These are phyloP conservation scores for Plantago elongata DNA, from an alignment of 257 asterid genomes.

Conservation along the genomic window DNA sequence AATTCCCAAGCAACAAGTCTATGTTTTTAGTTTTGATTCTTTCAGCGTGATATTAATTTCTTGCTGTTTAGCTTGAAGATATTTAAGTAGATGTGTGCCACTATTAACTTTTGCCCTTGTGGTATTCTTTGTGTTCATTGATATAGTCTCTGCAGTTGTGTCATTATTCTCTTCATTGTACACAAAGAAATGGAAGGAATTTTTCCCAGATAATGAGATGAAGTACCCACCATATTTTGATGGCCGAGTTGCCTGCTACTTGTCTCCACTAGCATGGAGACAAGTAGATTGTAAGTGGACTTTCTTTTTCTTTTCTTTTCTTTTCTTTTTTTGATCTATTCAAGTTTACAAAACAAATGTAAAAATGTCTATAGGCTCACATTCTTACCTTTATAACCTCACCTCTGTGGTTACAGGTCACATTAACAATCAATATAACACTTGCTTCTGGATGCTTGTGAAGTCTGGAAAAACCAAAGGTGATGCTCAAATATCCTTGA, in stretches of 20 bases:
- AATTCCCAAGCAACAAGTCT: no score
- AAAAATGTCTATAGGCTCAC: no score
- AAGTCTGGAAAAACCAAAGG: conserved; percentile 75
- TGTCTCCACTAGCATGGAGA: conserved; percentile 83
- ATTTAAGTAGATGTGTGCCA: no score
- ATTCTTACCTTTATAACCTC: no score
- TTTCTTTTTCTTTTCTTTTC: no score
- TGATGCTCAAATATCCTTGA: conserved; percentile 61
- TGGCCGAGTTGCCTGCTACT: conserved; percentile 84
- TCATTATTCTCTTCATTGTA: conserved; percentile 72
- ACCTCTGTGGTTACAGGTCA: conserved; percentile 21
- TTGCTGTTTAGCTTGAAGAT: no score
- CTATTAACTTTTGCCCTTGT: no score
- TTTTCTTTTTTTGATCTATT: no score
- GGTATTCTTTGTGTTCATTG: conserved; percentile 25
- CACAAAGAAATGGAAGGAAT: conserved; percentile 64
- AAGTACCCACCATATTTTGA: conserved; percentile 66
- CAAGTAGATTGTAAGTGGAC: conserved; percentile 61
- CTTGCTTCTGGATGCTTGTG: conserved; percentile 95
- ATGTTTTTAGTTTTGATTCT: no score
- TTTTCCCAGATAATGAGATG: conserved; percentile 55
- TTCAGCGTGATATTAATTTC: no score
- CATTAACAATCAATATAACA: conserved; percentile 83
- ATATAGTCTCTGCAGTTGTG: conserved; percentile 59
- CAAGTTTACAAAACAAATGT: no score